A percentile compares a stretch with the other conserved stretches of the same genome.
phyloP scores from a whole-genome alignment of 1,139 yeast genomes.

The Meyerozyma smithsonii region DNA sequence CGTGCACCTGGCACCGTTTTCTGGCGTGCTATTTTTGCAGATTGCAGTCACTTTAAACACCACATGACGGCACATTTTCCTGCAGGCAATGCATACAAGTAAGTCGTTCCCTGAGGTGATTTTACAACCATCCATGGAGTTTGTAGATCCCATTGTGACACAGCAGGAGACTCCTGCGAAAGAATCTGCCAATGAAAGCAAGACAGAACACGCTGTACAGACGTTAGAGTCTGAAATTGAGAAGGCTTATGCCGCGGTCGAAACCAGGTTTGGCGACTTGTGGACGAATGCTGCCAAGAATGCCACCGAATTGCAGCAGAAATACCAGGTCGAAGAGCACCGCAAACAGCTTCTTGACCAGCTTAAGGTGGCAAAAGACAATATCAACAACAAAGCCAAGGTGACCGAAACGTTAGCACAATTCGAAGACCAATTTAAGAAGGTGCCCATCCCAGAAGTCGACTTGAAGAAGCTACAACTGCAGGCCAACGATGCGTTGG shows the following conservation, averaged over 20 bases:
- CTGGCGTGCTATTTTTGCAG: too few relatives aligned
- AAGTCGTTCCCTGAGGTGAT: too few relatives aligned
- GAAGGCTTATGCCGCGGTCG: conserved; percentile 43
- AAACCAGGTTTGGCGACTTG: conserved; percentile 34
- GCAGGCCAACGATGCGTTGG: conserved; percentile 57
- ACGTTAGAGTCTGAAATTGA: conserved; percentile 52
- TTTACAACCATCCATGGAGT: conserved; percentile 6
- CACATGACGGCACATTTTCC: too few relatives aligned
- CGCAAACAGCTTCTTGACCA: conserved; percentile 33
- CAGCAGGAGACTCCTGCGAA: conserved; percentile 5
- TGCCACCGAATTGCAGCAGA: conserved; percentile 29
- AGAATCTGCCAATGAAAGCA: conserved; percentile 7
- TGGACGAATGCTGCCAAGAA: conserved; percentile 34
- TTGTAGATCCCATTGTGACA: conserved; percentile 7
- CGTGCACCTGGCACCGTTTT: too few relatives aligned
- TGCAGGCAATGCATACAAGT: too few relatives aligned
- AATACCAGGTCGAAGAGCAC: conserved; percentile 38
- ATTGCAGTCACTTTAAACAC: too few relatives aligned
- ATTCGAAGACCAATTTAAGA: conserved; percentile 31
- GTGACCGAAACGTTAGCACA: conserved; percentile 23
- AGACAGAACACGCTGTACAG: conserved; percentile 45
- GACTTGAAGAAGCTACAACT: conserved; percentile 17
- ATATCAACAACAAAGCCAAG: conserved; percentile 21
- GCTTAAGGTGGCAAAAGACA: conserved; percentile 27
- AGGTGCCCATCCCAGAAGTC: conserved; percentile 14